phyloP scores from a whole-genome alignment of 208 protist genomes.

The Crithidia acanthocephali region DNA sequence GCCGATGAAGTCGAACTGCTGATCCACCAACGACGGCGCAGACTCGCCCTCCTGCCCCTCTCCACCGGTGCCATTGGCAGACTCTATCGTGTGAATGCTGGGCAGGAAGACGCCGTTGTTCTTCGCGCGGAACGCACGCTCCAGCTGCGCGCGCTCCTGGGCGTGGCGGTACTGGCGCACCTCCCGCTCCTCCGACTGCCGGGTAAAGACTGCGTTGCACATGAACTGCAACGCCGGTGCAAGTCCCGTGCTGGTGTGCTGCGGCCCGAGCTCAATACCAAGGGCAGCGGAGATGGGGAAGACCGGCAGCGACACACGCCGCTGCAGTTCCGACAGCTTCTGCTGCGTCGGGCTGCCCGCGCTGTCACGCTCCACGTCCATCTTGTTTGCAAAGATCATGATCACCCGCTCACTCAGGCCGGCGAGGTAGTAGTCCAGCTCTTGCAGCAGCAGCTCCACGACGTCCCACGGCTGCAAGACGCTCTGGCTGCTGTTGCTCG shows the following conservation, averaged over 20 bases:
- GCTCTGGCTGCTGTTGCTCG: conserved; percentile 14
- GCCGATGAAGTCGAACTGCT: conserved; percentile 72
- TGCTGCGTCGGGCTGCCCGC: conserved; percentile 40
- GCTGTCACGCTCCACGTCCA: conserved; percentile 79
- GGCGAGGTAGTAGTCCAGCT: conserved; percentile 90
- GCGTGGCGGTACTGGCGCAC: conserved; percentile 36
- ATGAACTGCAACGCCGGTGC: conserved; percentile 67
- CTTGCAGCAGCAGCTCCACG: conserved; percentile 67
- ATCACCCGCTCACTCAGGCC: conserved; percentile 70
- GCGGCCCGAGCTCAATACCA: conserved; percentile 60
- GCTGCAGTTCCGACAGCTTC: conserved; percentile 75
- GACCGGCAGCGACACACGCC: conserved; percentile 69
- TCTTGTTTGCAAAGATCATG: conserved; percentile 93
- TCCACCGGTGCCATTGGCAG: not conserved
- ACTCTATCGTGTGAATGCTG: conserved; percentile 5
- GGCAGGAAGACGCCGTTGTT: conserved; percentile 65
- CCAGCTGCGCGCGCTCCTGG: conserved; percentile 49
- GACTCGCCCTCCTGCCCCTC: not conserved
- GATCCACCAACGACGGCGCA: conserved; percentile 75
- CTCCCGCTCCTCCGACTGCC: conserved; percentile 48
- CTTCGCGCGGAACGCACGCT: conserved; percentile 67
- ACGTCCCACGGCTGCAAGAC: conserved; percentile 87
- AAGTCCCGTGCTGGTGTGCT: conserved; percentile 60
- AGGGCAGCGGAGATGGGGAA: conserved; percentile 91
- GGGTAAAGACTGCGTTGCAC: conserved; percentile 68